phyloP scores from a whole-genome alignment of 2,329 filamentous ascomycete species.

The Ophiostoma quercus region DNA sequence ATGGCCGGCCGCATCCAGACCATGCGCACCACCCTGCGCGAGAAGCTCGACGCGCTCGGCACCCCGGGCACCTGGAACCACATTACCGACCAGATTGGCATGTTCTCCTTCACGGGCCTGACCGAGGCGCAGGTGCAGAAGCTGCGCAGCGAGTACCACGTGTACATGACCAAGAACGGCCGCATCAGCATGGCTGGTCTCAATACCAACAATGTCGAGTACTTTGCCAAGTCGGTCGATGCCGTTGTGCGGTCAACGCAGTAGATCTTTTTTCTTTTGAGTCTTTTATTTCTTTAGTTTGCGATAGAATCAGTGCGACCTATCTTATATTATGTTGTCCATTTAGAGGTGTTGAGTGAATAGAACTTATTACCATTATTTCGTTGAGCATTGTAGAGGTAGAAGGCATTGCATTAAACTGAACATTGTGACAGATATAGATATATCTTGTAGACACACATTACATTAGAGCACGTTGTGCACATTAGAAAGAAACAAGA shows the following conservation, averaged over 20 bases:
- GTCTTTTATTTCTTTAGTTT: background rate
- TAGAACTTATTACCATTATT: background rate
- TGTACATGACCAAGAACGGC: slow-evolving; percentile 97
- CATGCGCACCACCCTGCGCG: slow-evolving; percentile 76
- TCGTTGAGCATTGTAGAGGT: background rate
- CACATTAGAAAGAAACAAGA: background rate
- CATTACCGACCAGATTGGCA: slow-evolving; percentile 97
- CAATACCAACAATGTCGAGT: slow-evolving; percentile 86
- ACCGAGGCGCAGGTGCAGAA: slow-evolving; percentile 66
- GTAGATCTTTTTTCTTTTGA: slow-evolving; percentile 2
- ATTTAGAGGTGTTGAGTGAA: background rate
- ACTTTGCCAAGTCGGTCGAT: slow-evolving; percentile 85
- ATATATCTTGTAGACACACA: background rate
- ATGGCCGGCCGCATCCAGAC: slow-evolving; percentile 94
- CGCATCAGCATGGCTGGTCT: slow-evolving; percentile 98
- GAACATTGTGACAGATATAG: background rate
- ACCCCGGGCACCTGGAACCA: slow-evolving; percentile 94
- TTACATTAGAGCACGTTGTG: too few species aligned
- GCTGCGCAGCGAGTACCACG: slow-evolving; percentile 64
- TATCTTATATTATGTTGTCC: background rate
- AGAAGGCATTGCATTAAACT: background rate
- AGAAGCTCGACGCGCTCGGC: slow-evolving; percentile 74
- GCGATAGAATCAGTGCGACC: background rate
- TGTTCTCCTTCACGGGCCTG: slow-evolving; percentile 93
- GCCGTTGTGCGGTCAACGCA: slow-evolving; percentile 62